Base-by-base conservation (phyloP, 2,329 filamentous ascomycete species). In the Alternaria conjuncta region DNA sequence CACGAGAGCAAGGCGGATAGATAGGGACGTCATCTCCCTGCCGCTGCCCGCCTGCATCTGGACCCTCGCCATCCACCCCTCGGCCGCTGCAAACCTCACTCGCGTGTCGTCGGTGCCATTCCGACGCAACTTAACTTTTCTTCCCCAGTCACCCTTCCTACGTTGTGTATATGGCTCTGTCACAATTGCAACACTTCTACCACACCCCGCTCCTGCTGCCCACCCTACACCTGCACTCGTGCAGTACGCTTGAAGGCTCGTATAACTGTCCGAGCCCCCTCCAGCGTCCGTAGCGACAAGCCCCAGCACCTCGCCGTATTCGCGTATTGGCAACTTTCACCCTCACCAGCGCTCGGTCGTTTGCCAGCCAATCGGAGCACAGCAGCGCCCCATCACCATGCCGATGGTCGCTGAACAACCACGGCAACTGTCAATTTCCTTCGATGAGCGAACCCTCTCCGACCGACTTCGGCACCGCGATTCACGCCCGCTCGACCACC, bases 191-290 rank as follows among this genome's bases (percentile, higher is more conserved):
- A 53, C 66, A 63, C 59, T 61, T 58, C 47, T 68, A 54, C 61
- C 65, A 60, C 56, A 50, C 68, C 32, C 65, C 64, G 57, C 68
- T 68, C 66, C 32, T 70, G 62, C 65, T 73, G 25, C 68, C 71
- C 58, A 51, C 67, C 50, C 65, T 68, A 36, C 65, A 69, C 49
- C 59, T 64, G 61, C 66, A 69, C 62, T 60, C 63, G 53, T 69
- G 64, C 64, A 58, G 45, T 51, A 69, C 67, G 25, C 71, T 77
- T 47, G 65, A 71, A 61, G 64, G 70, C 25, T 71, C 63, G 51
- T 79, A 78, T 53, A 70, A 78, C 63, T 72, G 68, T 51, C 78
- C 78, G 50, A 79, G 72, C 45, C 76, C 76, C 11, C 71, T 80
- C 7, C 78, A 80, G 66, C 69, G 78, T 58, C 72, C 76, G 30